Evolutionary conservation across 2,329 filamentous ascomycete species (phyloP).

Genomic region (Periconia sp.): DNA sequence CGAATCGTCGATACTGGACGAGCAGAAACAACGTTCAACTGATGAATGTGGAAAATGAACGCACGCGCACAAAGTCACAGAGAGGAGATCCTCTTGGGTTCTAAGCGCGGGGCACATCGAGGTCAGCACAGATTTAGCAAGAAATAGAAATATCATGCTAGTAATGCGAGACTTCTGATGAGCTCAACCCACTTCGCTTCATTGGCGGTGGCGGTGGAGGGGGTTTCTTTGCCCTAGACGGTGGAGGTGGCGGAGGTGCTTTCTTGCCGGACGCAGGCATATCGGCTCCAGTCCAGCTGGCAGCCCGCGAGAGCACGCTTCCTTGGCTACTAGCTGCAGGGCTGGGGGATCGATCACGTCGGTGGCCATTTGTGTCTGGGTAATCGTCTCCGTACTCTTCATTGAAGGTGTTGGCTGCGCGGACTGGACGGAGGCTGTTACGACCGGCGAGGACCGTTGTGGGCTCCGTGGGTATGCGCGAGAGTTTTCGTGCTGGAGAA

Average conservation of each 20-base stretch:
- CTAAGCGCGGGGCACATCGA: conserved; percentile 11
- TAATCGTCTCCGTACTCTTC: conserved; percentile 42
- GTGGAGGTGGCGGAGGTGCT: conserved; percentile 59
- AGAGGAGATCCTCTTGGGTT: conserved; percentile 9
- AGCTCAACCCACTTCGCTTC: conserved; percentile 58
- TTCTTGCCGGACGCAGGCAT: conserved; percentile 48
- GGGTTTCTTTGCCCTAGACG: conserved; percentile 66
- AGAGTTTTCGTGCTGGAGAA: conserved; percentile 53
- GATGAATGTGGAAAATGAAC: too few species aligned
- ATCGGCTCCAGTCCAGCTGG: conserved; percentile 51
- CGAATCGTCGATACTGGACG: too few species aligned
- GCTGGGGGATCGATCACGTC: conserved; percentile 51
- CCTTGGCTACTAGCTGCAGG: conserved; percentile 54
- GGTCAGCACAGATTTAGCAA: conserved; percentile 13
- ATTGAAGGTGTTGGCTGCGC: conserved; percentile 35
- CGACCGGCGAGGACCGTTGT: conserved; percentile 52
- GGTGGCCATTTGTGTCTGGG: conserved; percentile 27
- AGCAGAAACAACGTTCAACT: too few species aligned
- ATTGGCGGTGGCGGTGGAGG: conserved; percentile 65
- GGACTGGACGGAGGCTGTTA: conserved; percentile 48
- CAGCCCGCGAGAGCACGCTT: conserved; percentile 52
- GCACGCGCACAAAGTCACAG: conserved; percentile 1
- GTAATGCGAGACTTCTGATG: conserved; percentile 40
- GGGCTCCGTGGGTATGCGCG: conserved; percentile 59
- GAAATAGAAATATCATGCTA: conserved; percentile 15